These are phyloP conservation scores for Beauveria caledonica DNA, from an alignment of 2,329 filamentous ascomycete genomes.

Conservation along the genomic window DNA sequence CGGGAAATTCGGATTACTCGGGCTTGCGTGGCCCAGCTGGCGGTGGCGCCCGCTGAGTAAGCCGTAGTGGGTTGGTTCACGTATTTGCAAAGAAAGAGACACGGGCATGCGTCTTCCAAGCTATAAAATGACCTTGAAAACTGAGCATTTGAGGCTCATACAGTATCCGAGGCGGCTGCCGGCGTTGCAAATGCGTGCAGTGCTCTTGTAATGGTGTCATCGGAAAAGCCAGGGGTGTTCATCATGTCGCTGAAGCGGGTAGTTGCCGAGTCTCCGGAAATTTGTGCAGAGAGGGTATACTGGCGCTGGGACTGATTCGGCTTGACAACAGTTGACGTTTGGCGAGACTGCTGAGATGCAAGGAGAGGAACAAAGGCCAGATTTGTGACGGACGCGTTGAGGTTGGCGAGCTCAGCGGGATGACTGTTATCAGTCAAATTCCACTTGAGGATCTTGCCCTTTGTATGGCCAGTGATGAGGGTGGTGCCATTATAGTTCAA, in stretches of 20 bases:
- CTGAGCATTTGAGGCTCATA: neutral
- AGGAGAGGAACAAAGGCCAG: slow-evolving; percentile 62
- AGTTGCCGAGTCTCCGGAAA: slow-evolving; percentile 36
- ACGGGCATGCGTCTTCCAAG: neutral
- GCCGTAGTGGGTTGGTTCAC: neutral
- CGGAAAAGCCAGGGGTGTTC: slow-evolving; percentile 37
- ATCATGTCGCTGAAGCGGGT: slow-evolving; percentile 38
- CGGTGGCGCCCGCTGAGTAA: neutral
- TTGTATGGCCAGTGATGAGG: slow-evolving; percentile 72
- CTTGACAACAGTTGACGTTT: slow-evolving; percentile 62
- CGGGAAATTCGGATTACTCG: slow-evolving; percentile 4
- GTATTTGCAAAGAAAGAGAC: neutral
- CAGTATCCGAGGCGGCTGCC: slow-evolving; percentile 21
- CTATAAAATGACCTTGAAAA: neutral
- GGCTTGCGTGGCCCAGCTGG: neutral
- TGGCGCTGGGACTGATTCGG: slow-evolving; percentile 61
- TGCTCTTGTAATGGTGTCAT: slow-evolving; percentile 40
- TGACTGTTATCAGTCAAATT: slow-evolving; percentile 65
- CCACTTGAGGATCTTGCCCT: slow-evolving; percentile 74
- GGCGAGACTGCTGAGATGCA: slow-evolving; percentile 24
- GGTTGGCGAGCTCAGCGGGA: slow-evolving; percentile 56
- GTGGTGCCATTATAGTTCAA: slow-evolving; percentile 76
- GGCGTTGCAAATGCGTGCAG: slow-evolving; percentile 34
- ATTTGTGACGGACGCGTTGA: slow-evolving; percentile 79
- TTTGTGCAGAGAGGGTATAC: slow-evolving; percentile 59